These are phyloP conservation scores for Floccularia luteovirens DNA, from an alignment of 768 basidiomycete species.

Conservation along the genomic window DNA sequence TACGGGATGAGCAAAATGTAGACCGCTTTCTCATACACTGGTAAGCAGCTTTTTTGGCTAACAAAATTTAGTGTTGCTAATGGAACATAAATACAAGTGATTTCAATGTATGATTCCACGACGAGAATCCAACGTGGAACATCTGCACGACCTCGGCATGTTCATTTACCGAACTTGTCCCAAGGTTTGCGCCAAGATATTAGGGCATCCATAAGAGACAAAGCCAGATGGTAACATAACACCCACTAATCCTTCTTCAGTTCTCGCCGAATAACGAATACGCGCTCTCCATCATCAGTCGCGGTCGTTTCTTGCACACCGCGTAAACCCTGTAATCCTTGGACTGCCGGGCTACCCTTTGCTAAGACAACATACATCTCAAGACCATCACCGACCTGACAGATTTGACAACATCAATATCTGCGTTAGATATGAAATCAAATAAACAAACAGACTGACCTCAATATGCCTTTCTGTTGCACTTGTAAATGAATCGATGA, in stretches of 20 bases:
- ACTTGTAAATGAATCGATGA: slow-evolving; percentile 93
- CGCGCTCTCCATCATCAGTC: slow-evolving; percentile 58
- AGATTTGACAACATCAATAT: slow-evolving; percentile 7
- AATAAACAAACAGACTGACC: slow-evolving; percentile 31
- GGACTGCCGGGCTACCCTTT: slow-evolving; percentile 46
- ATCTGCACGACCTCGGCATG: slow-evolving; percentile 4
- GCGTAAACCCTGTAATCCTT: slow-evolving; percentile 46
- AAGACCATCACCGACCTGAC: slow-evolving; percentile 88
- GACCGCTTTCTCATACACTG: background rate
- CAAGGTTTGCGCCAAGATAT: slow-evolving; percentile 6
- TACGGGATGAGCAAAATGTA: background rate
- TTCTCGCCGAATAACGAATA: slow-evolving; percentile 71
- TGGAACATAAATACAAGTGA: too few relatives aligned
- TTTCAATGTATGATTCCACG: too few relatives aligned
- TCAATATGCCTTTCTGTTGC: slow-evolving; percentile 99
- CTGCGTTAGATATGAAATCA: slow-evolving; percentile 5
- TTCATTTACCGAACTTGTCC: slow-evolving; percentile 10
- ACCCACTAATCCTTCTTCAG: slow-evolving; percentile 70
- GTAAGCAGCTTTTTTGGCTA: background rate
- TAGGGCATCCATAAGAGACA: background rate
- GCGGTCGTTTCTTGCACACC: slow-evolving; percentile 60
- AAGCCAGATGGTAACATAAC: slow-evolving; percentile 8
- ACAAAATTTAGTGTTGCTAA: background rate
- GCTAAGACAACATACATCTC: slow-evolving; percentile 87
- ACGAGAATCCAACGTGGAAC: too few relatives aligned